Percentiles rank a stretch among this genome's conserved stretches.
Conservation (phyloP, 2,329 filamentous ascomycete genomes). For the Tolypocladium paradoxum region DNA sequence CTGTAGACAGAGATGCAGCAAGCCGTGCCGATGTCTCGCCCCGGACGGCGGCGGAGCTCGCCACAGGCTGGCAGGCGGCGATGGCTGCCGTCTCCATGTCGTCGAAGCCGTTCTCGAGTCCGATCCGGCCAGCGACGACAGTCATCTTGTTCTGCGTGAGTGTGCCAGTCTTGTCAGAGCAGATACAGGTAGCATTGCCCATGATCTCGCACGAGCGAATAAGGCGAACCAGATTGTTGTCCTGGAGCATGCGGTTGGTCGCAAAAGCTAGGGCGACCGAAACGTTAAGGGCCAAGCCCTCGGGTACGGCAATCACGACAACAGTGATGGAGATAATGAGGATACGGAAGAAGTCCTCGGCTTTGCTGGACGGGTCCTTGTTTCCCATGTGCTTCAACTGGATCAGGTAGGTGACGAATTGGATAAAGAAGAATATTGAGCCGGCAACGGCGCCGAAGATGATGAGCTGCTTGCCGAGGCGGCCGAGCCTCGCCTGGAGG, state of each 20-base stretch:
- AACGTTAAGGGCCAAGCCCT: conserved; percentile 50
- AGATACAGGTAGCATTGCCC: conserved; percentile 53
- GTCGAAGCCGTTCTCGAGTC: conserved; percentile 26
- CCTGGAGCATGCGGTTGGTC: conserved; percentile 51
- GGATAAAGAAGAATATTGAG: conserved; percentile 28
- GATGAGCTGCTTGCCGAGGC: conserved; percentile 64
- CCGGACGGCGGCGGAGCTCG: conserved; percentile 11
- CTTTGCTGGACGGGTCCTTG: conserved; percentile 35
- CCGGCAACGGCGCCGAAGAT: conserved; percentile 29
- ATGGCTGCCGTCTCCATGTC: conserved; percentile 17
- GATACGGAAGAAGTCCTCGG: conserved; percentile 46
- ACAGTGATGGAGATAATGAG: conserved; percentile 49
- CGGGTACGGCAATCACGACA: conserved; percentile 49
- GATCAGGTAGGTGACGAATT: conserved; percentile 28
- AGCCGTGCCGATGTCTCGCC: conserved; percentile 17
- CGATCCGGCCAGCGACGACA: conserved; percentile 45
- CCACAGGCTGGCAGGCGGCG: conserved; percentile 10
- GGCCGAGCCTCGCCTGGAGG: conserved; percentile 65
- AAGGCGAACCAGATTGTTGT: conserved; percentile 51
- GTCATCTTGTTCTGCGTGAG: conserved; percentile 55
- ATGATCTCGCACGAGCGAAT: conserved; percentile 52
- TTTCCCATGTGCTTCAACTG: conserved; percentile 20
- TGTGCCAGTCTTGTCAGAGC: conserved; percentile 57
- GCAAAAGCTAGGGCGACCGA: conserved; percentile 52
- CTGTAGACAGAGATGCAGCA: conserved; percentile 18